A percentile compares a stretch with the other conserved stretches of the same genome.
Conservation (phyloP, 2,329 filamentous ascomycete genomes). For the Exophiala dermatitidis region DNA sequence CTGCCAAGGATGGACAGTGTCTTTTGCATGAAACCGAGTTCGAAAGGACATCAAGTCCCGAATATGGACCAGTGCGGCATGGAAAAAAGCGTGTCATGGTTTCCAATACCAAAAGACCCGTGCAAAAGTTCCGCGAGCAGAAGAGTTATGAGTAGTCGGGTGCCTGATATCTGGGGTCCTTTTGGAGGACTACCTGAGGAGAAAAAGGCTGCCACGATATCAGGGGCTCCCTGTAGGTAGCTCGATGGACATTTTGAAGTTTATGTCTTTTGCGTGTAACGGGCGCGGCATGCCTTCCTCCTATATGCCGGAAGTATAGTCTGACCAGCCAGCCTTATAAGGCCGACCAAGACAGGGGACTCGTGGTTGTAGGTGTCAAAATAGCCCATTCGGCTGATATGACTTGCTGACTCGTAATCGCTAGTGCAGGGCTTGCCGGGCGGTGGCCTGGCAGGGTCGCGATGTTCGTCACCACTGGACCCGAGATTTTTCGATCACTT, state of each 20-base stretch:
- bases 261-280: background rate
- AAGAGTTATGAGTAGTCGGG: background rate
- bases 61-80: no score
- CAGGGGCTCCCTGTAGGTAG: no score
- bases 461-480: background rate
- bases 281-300: background rate
- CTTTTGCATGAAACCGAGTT: no score
- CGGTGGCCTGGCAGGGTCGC: background rate
- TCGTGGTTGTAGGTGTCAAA: background rate
- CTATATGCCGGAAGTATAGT: no score
- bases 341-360: constrained; percentile 3
- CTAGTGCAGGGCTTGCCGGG: constrained; percentile 7
- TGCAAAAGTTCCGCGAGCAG: no score
- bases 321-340: constrained; percentile 1
- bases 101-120: no score
- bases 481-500: background rate
- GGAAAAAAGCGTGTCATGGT: no score
- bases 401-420: constrained; percentile 18
- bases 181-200: background rate
- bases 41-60: no score
- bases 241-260: background rate
- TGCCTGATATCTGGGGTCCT: background rate
- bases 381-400: constrained; percentile 4
- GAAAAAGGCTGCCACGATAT: no score
- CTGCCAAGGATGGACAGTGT: no score